Conservation (phyloP, 306 rosid genomes). For the peach (Prunus persica) region Prunus_persica_NCBIv2 NC_034009.1:27826001-27826500, state of each 20-base stretch:
- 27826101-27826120: constrained; percentile 25
- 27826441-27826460: not conserved
- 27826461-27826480: not conserved
- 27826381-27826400: constrained; percentile 24
- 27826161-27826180: not conserved
- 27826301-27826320: constrained; percentile 62
- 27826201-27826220: constrained; percentile 1
- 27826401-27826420: not conserved
- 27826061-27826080: not conserved
- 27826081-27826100: not conserved
- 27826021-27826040: too few species aligned
- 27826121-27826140: constrained; percentile 11
- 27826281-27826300: constrained; percentile 43
- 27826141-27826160: not conserved
- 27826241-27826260: not conserved
- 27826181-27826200: not conserved
- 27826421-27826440: not conserved
- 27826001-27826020: too few species aligned
- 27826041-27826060: too few species aligned
- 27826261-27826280: not conserved
- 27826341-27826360: not conserved
- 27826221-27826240: constrained; percentile 8
- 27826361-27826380: constrained; percentile 27
- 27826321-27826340: constrained; percentile 9
- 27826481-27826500: not conserved